Conservation (phyloP, 2,329 filamentous ascomycete species). For the Cryoendolithus antarcticus region DNA sequence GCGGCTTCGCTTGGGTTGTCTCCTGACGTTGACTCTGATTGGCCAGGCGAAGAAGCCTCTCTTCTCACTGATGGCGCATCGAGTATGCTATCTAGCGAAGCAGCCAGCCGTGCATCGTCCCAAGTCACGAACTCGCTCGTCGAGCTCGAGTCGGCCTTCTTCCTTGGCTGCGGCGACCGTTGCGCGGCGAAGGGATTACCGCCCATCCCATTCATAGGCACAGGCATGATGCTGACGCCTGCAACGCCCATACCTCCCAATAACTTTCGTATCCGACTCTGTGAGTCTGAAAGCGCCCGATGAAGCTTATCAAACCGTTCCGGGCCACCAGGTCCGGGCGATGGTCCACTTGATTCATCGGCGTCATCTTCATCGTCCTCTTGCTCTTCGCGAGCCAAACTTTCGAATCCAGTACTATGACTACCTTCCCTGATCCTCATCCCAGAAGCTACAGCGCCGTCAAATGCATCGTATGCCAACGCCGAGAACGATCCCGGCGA, state of each 20-base stretch:
- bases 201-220: not conserved
- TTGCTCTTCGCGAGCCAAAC: slow-evolving; percentile 24
- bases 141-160: not conserved
- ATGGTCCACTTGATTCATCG: slow-evolving; percentile 27
- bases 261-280: slow-evolving; percentile 10
- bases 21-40: too few species aligned
- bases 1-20: too few species aligned
- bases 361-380: slow-evolving; percentile 35
- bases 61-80: slow-evolving; percentile 12
- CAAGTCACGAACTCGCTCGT: slow-evolving; percentile 9
- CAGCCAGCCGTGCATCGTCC: slow-evolving; percentile 19
- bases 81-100: slow-evolving; percentile 19
- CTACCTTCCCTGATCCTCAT: slow-evolving; percentile 1
- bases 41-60: too few species aligned
- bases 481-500: slow-evolving; percentile 32
- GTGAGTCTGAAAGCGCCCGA: slow-evolving; percentile 12
- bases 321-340: slow-evolving; percentile 5
- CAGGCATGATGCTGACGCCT: slow-evolving; percentile 8
- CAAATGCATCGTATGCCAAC: slow-evolving; percentile 43
- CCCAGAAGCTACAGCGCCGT: slow-evolving; percentile 15
- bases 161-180: not conserved
- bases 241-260: slow-evolving; percentile 13
- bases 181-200: slow-evolving; percentile 1
- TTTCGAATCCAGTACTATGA: too few species aligned
- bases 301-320: slow-evolving; percentile 10